phyloP scores from a whole-genome alignment of 78 protist species.

The Pigoraptor vietnamica region DNA sequence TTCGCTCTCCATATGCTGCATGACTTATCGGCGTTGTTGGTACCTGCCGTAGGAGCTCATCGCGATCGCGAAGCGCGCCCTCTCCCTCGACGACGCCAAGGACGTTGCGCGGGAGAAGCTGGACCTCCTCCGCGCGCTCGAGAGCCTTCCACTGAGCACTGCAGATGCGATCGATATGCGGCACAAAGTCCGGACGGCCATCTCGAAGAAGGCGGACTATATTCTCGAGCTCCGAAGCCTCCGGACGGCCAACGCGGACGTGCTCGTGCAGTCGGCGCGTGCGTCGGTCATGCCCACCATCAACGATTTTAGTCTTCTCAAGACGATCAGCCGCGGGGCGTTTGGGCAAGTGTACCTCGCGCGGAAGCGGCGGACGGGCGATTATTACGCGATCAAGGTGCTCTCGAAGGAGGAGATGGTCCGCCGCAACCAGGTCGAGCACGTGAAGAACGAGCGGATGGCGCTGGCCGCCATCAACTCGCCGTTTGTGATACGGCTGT shows the following conservation, averaged over 20 bases:
- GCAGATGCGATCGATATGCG: background rate
- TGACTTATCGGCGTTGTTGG: too few species aligned
- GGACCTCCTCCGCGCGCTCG: background rate
- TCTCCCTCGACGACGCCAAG: background rate
- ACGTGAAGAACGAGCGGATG: slow-evolving; percentile 76
- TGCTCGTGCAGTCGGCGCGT: background rate
- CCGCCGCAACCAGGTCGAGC: slow-evolving; percentile 2
- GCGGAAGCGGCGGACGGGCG: background rate
- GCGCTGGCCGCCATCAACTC: slow-evolving; percentile 48
- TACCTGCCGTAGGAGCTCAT: background rate
- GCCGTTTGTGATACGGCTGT: slow-evolving; percentile 65
- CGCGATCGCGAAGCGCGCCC: background rate
- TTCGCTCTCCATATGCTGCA: too few species aligned
- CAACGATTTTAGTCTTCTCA: background rate
- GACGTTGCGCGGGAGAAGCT: background rate
- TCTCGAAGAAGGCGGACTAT: background rate
- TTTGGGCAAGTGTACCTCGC: slow-evolving; percentile 51
- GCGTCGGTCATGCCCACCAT: background rate
- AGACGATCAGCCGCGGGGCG: slow-evolving; percentile 37
- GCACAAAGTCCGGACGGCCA: background rate
- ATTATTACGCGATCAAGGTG: slow-evolving; percentile 49
- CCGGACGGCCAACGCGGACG: background rate
- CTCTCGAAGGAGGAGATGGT: slow-evolving; percentile 41
- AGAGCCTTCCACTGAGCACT: background rate
- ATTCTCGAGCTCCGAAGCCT: background rate